Evolutionary conservation across 2,329 filamentous ascomycete genomes (phyloP).

Genomic region (Fusarium xylarioides): DNA sequence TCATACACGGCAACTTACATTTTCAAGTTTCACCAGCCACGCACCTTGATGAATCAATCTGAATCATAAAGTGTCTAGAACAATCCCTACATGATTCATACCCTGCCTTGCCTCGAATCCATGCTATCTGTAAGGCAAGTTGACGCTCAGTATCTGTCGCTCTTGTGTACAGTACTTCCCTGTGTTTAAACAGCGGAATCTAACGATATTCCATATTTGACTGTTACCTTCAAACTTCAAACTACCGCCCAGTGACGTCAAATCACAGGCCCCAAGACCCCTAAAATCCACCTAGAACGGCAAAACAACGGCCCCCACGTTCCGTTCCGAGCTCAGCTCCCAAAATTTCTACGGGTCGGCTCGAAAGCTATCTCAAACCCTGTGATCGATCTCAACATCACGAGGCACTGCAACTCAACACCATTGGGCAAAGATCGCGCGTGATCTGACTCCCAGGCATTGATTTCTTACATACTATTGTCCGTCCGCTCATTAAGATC

Average conservation of each 20-base stretch:
- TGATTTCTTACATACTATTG: neutral
- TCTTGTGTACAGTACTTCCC: neutral
- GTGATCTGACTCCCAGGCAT: constrained; percentile 2
- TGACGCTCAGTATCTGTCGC: neutral
- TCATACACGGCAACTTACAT: neutral
- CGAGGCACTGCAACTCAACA: constrained; percentile 24
- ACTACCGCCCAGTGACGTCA: constrained; percentile 22
- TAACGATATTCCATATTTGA: neutral
- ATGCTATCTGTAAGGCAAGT: neutral
- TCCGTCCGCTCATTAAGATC: neutral
- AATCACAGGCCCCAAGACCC: constrained; percentile 6
- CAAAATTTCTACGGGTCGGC: constrained; percentile 25
- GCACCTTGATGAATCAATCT: neutral
- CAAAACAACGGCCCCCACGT: constrained; percentile 36
- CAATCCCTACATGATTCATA: neutral
- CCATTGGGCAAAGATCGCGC: constrained; percentile 22
- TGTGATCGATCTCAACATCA: constrained; percentile 31
- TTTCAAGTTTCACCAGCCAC: neutral
- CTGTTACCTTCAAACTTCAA: neutral
- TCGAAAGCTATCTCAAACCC: constrained; percentile 14
- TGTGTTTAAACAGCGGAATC: neutral
- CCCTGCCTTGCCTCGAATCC: neutral
- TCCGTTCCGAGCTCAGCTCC: constrained; percentile 21
- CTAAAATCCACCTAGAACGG: constrained; percentile 24
- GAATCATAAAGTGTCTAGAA: neutral